Base-by-base conservation (phyloP, 2,329 filamentous ascomycete genomes). In the Fonsecaea monophora region DNA sequence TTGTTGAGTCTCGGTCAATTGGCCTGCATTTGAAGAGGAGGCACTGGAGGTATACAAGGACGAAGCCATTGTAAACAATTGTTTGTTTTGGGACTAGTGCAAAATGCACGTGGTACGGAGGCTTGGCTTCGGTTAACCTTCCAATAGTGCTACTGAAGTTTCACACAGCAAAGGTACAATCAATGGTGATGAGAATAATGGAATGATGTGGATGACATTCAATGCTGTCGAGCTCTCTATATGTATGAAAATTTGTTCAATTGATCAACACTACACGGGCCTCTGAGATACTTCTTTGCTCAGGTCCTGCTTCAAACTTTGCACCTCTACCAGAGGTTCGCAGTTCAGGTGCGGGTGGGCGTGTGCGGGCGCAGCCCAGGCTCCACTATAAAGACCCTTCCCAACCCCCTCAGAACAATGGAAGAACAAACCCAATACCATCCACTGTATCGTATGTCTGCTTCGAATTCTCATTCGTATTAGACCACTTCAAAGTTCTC, bases 41-140 rank as follows among this genome's bases (percentile, higher is more conserved):
- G 4, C 13, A 13, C 18, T 9, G 42, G 42, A 50, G 18, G 45
- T 9, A 3, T 25, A 25, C 18, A 50, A 50, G 45, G 45, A 50
- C 12, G 45, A 6, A 25, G 45, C 45, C 45, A 50, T 50, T 50
- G 45, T 50, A 50, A 50, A 50, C 45, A 50, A 50, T 50, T 50
- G 9, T 50, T 25, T 25, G 45, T 50, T 50, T 50, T 50, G 45
- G 45, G 45, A 12, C 25, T 50, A 50, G 45, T 50, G 18, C 9
- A 25, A 0, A 0, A 6, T 3, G 18, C 45, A 50, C 45, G 45
- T 50, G 45, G 25, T 10, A 4, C 3, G 9, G 3, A 12, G 18
- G 18, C 21, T 25, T 50, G 18, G 21, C 7, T 3, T 50, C 45
- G 45, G 45, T 5, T 25, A 50, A 25, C 45, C 18, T 50, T 50